Evolutionary conservation across 345 rosid species (phyloP), one percentile per base, ranked within the genome.

Genomic region (Carallia brachiata): DNA sequence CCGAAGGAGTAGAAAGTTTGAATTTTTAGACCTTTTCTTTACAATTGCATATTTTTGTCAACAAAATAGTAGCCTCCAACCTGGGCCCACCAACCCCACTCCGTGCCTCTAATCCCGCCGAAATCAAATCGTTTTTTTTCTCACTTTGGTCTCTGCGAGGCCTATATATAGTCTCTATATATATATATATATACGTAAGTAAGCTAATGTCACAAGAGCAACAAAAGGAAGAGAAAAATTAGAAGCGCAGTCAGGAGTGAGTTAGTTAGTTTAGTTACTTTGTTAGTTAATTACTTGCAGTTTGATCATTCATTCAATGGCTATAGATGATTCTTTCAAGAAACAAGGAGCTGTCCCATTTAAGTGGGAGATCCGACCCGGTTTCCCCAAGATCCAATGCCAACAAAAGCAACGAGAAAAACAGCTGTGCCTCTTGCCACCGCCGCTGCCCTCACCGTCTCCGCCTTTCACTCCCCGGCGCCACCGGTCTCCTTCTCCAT

Each of bases 361-460:
- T 80, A 91, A 91, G 71, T 94, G 97, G 98, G 98, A 94, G 88
- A 81, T 90, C 83, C 92, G 98, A 66, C 97, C 98, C 28, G 98
- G 98, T 8, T 92, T 93, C 4, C 98, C 98, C 75, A 90, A 88
- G 70, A 62, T 70, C 78, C 86, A 82, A 37, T 84, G 61, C 66
- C 75, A 69, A 39, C 76, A 61, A 17, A 58, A 66, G 52, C 66
- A 44, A 0, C 62, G 36, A 34, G 62, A 53, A 0, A 70, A 75
- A 64, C 63, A 56, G 16, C 16, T 12, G 3, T 16, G 0, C 6
- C 61, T 76, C 1, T 44, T 70, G 34, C 78, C 80, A 4, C 73
- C 81, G 18, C 64, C 69, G 1, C 58, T 59, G 5, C 78, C 74
- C 31, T 80, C 87, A 5, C 71, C 73, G 4, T 64, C 81, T 0